Base-by-base conservation (phyloP, 2,329 filamentous ascomycete species). In the Dendrostoma leiphaemia region DNA sequence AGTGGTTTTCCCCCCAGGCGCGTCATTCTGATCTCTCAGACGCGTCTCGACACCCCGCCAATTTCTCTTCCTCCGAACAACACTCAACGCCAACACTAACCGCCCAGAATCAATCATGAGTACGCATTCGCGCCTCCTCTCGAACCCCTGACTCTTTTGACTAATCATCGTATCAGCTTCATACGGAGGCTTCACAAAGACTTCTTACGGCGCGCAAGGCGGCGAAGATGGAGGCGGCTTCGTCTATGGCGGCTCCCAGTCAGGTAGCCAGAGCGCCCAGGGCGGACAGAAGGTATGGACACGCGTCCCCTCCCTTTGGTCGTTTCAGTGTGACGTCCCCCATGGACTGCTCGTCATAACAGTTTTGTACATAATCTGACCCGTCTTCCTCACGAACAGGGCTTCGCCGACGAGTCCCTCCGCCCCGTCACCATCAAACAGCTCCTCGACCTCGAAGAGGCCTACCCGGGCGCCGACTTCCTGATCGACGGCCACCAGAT, bases 381-480 rank as follows among this genome's bases (percentile, higher is more conserved):
- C 17, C 28, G 10, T 28, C 13, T 17, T 6, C 59, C 52, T 57
- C 49, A 48, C 15, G 21, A 1, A 28, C 56, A 84, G 79, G 74
- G 77, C 57, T 88, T 88, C 69, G 80, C 82, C 62, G 90, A 95
- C 71, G 91, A 97, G 65, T 92, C 91, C 19, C 82, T 99, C 49
- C 89, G 94, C 41, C 92, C 94, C 1, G 89, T 97, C 44, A 99
- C 94, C 10, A 90, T 97, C 74, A 97, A 97, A 72, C 94, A 99
- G 74, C 82, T 97, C 54, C 77, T 92, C 66, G 90, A 95, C 60
- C 90, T 91, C 60, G 81, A 88, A 60, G 87, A 91, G 72, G 82
- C 86, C 35, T 87, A 89, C 68, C 84, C 85, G 2, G 78, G 78
- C 55, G 84, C 85, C 53, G 86, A 91, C 32, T 94, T 95, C 80